Evolutionary conservation across 331 rosid species (phyloP).

Genomic region (Phaseolus coccineus): DNA sequence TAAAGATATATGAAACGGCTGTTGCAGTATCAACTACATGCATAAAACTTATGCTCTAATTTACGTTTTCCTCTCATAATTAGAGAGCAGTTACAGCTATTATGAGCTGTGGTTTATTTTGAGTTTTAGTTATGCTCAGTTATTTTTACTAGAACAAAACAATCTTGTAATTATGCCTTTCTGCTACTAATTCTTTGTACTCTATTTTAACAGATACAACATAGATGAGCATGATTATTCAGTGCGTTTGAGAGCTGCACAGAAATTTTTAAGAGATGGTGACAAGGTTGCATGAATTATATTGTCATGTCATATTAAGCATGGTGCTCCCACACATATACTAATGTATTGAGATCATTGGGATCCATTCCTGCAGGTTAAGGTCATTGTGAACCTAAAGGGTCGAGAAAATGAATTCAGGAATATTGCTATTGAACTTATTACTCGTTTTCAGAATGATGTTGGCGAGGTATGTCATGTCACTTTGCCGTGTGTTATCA

Average conservation of each 20-base stretch:
- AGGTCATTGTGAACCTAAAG: constrained; percentile 88
- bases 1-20: constrained; percentile 11
- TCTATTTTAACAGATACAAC: constrained; percentile 72
- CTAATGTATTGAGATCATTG: constrained; percentile 37
- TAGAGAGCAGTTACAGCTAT: constrained; percentile 30
- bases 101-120: constrained; percentile 8
- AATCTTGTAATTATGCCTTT: constrained; percentile 18
- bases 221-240: constrained; percentile 97
- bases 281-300: constrained; percentile 75
- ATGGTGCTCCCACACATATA: not conserved
- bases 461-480: constrained; percentile 84
- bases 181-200: constrained; percentile 19
- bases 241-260: constrained; percentile 96
- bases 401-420: constrained; percentile 98
- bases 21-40: constrained; percentile 5
- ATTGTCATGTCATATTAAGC: constrained; percentile 5
- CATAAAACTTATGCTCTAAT: constrained; percentile 12
- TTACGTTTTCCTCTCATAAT: not conserved
- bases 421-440: constrained; percentile 82
- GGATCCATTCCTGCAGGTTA: constrained; percentile 70
- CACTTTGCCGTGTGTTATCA: constrained; percentile 8
- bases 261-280: constrained; percentile 88
- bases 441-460: constrained; percentile 86
- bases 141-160: not conserved
- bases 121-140: constrained; percentile 21